Evolutionary conservation across 345 rosid genomes (phyloP).

Genomic region (Lepidium africanum): DNA sequence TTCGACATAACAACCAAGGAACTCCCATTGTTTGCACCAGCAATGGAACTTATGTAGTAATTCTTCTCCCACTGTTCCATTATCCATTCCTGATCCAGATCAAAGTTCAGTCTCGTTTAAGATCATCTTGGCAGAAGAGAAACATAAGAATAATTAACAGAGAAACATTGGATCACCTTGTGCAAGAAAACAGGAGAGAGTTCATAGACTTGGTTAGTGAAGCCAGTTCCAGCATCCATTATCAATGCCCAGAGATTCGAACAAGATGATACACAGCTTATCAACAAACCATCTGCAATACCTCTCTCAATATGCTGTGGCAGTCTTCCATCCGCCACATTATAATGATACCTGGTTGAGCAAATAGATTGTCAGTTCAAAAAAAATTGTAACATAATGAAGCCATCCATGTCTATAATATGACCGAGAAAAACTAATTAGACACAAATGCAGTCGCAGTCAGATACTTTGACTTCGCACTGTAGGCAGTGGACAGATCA

Average conservation of each 20-base stretch:
- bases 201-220: slow-evolving; percentile 80
- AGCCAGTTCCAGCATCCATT: slow-evolving; percentile 97
- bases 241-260: slow-evolving; percentile 94
- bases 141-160: neutral
- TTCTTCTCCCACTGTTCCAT: slow-evolving; percentile 99
- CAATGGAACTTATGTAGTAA: slow-evolving; percentile 85
- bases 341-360: slow-evolving; percentile 80
- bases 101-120: slow-evolving; percentile 3
- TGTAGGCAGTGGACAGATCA: neutral
- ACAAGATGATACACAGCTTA: slow-evolving; percentile 89
- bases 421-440: neutral
- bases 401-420: neutral
- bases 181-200: slow-evolving; percentile 70
- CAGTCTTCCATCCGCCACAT: slow-evolving; percentile 89
- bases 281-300: slow-evolving; percentile 81
- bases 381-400: neutral
- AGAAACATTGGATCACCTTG: slow-evolving; percentile 44
- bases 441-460: neutral
- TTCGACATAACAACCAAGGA: slow-evolving; percentile 98
- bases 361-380: slow-evolving; percentile 9
- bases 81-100: slow-evolving; percentile 76
- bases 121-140: neutral
- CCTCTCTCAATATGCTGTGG: slow-evolving; percentile 93
- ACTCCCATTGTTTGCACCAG: slow-evolving; percentile 88
- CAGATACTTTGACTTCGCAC: neutral